Percentiles rank a stretch among this genome's conserved stretches.
Conservation (phyloP, 441 rosid genomes). For the Pelargonium hybrid region DNA sequence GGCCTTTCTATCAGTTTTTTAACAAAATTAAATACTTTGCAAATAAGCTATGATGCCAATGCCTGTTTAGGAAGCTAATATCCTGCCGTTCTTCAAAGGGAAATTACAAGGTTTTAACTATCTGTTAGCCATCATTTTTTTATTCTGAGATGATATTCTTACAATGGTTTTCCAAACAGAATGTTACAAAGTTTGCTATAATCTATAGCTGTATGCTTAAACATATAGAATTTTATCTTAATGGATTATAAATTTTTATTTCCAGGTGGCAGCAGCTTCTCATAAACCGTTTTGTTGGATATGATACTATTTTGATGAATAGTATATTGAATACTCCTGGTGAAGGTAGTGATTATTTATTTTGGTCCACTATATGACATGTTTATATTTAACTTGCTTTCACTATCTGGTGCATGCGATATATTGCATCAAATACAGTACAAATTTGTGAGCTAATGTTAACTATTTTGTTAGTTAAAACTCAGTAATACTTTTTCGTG, state of each 20-base stretch:
- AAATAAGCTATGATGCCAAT: background rate
- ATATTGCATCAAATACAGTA: background rate
- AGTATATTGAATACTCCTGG: conserved; percentile 79
- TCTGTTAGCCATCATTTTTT: background rate
- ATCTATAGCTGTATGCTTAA: conserved; percentile 4
- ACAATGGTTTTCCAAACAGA: background rate
- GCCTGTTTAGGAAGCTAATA: background rate
- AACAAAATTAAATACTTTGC: background rate
- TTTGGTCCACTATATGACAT: background rate
- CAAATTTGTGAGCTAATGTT: background rate
- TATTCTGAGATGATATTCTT: background rate
- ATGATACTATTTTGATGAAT: conserved; percentile 95
- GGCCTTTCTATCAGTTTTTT: background rate
- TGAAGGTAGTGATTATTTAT: conserved; percentile 49
- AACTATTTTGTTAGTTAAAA: background rate
- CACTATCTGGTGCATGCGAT: background rate
- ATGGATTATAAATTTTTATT: conserved; percentile 16
- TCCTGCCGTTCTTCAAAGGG: background rate
- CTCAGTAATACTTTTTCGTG: background rate
- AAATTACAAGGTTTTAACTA: background rate
- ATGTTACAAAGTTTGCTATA: background rate
- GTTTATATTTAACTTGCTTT: background rate
- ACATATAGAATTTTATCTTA: background rate
- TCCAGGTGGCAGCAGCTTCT: conserved; percentile 98
- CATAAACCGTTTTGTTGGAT: conserved; percentile 93